phyloP scores from a whole-genome alignment of 1,284 basidiomycete species.

The Cryptococcus depauperatus region DNA sequence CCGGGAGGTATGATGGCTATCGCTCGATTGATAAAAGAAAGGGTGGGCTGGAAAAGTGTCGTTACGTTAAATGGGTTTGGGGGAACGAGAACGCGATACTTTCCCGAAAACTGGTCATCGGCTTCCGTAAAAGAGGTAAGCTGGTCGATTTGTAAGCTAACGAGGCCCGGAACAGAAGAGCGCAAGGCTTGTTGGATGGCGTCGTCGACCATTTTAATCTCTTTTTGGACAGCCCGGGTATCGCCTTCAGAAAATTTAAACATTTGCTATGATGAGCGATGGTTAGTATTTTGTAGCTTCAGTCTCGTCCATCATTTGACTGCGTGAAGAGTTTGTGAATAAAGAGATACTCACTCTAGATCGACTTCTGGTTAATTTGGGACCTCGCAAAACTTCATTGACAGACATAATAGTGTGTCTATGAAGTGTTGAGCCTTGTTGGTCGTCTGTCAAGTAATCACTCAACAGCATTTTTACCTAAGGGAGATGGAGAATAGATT shows the following conservation, averaged over 20 bases:
- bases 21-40: constrained; percentile 69
- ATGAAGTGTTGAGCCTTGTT: constrained; percentile 63
- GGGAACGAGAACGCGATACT: constrained; percentile 76
- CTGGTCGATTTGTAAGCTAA: constrained; percentile 41
- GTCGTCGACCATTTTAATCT: constrained; percentile 71
- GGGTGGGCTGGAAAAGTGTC: constrained; percentile 85
- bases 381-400: constrained; percentile 86
- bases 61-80: constrained; percentile 94
- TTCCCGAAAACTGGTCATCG: constrained; percentile 66
- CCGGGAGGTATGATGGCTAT: constrained; percentile 65
- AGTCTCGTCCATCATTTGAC: too few relatives aligned
- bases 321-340: too few relatives aligned
- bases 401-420: constrained; percentile 85
- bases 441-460: constrained; percentile 86
- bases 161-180: constrained; percentile 88
- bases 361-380: constrained; percentile 65
- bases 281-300: too few relatives aligned
- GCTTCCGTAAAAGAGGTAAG: constrained; percentile 43
- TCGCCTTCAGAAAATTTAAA: constrained; percentile 90
- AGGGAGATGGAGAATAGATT: not conserved
- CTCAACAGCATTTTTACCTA: constrained; percentile 78
- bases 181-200: constrained; percentile 74
- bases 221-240: constrained; percentile 58
- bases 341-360: constrained; percentile 54
- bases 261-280: constrained; percentile 55